These are phyloP conservation scores for Marsdenia floribunda DNA, from an alignment of 257 asterid genomes.

Conservation along the genomic window DNA sequence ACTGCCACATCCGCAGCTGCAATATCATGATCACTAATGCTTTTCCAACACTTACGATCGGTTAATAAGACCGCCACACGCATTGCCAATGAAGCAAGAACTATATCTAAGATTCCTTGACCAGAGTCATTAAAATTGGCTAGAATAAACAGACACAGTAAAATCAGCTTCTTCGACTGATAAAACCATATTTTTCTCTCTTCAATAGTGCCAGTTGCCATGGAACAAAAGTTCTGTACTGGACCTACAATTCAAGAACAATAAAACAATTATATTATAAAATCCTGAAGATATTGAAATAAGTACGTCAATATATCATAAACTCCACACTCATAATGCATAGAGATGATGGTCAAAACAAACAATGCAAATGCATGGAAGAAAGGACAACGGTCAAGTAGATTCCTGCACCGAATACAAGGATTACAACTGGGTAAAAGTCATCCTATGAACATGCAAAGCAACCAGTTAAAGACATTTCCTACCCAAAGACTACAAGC, in stretches of 20 bases:
- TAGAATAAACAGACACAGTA: conserved; percentile 61
- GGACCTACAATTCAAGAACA: conserved; percentile 47
- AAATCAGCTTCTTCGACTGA: conserved; percentile 76
- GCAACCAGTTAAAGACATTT: not conserved
- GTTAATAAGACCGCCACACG: conserved; percentile 82
- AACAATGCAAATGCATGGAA: not conserved
- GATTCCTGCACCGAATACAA: not conserved
- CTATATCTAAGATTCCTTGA: conserved; percentile 38
- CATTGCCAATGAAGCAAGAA: conserved; percentile 66
- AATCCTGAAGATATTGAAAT: not conserved
- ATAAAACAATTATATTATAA: conserved; percentile 17
- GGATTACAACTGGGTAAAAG: not conserved
- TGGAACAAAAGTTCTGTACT: conserved; percentile 53
- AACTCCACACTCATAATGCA: not conserved
- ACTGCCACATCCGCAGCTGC: conserved; percentile 51
- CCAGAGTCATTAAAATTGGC: conserved; percentile 50
- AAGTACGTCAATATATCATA: not conserved
- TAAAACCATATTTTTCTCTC: conserved; percentile 72
- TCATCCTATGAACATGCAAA: not conserved
- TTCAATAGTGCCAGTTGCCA: conserved; percentile 61
- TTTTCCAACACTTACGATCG: conserved; percentile 84
- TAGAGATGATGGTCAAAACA: not conserved
- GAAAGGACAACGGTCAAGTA: not conserved
- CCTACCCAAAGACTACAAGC: not conserved
- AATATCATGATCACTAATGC: conserved; percentile 31